These are phyloP conservation scores for Sugiyamaella smithiae DNA, from an alignment of 805 yeast species.

Conservation along the genomic window DNA sequence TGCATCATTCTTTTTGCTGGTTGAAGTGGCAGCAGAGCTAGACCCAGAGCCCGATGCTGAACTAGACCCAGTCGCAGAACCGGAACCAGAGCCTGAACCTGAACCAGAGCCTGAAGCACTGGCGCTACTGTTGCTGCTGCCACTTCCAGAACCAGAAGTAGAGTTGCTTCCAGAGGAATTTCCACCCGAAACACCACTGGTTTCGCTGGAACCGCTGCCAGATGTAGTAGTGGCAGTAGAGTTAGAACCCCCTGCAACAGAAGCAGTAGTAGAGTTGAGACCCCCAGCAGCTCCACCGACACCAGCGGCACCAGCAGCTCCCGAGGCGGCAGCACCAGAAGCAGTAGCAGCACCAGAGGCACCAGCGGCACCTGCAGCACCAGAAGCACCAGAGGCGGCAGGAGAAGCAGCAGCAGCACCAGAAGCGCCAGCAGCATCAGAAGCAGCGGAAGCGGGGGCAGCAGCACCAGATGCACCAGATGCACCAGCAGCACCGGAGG, in stretches of 20 bases:
- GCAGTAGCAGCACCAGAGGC: neutral
- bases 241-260: too few species aligned
- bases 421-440: neutral
- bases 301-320: neutral
- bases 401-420: neutral
- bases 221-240: constrained; percentile 1
- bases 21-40: neutral
- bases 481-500: neutral
- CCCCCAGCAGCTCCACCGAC: neutral
- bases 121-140: neutral
- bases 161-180: neutral
- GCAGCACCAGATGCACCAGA: neutral
- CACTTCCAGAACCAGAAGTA: neutral
- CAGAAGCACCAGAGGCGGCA: neutral
- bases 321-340: neutral
- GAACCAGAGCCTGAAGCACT: neutral
- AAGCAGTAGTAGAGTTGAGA: neutral
- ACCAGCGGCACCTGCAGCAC: neutral
- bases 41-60: neutral
- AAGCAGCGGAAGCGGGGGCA: neutral
- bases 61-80: neutral
- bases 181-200: neutral
- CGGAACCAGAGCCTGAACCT: neutral
- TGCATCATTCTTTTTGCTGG: neutral
- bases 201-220: neutral